phyloP scores from a whole-genome alignment of 2,329 filamentous ascomycete species.

The Teratosphaeria nubilosa region DNA sequence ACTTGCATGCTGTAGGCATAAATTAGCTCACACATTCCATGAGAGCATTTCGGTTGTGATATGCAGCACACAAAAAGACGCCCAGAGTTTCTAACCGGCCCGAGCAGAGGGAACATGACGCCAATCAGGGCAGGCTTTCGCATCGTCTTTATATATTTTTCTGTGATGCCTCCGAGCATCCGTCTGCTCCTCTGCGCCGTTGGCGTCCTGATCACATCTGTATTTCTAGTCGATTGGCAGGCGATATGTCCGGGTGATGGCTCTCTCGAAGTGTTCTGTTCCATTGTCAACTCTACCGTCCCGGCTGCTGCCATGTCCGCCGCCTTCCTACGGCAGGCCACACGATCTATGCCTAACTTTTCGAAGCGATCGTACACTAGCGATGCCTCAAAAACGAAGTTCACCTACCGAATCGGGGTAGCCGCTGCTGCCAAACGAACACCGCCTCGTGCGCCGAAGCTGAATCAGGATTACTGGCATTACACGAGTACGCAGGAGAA shows the following conservation, averaged over 20 bases:
- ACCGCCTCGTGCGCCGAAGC: constrained; percentile 35
- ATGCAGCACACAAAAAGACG: background rate
- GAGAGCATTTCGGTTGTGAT: background rate
- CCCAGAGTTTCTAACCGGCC: background rate
- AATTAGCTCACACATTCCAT: background rate
- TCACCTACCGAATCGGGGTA: constrained; percentile 29
- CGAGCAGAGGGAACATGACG: background rate
- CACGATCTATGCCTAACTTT: background rate
- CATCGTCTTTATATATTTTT: background rate
- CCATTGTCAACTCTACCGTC: background rate
- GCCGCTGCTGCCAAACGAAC: constrained; percentile 26
- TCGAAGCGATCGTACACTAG: background rate
- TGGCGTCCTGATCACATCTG: background rate
- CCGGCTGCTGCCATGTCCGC: background rate
- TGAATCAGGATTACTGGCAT: constrained; percentile 34
- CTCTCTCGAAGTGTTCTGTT: background rate
- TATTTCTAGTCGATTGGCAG: background rate
- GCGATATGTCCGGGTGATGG: background rate
- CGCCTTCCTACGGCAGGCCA: background rate
- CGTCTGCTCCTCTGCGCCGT: background rate
- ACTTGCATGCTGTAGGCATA: background rate
- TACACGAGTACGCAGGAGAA: constrained; percentile 23
- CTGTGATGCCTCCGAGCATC: background rate
- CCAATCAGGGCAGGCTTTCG: background rate
- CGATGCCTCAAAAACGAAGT: constrained; percentile 6